These are phyloP conservation scores for Plasmodium falciparum DNA, from an alignment of 169 alveolate species.

Conservation along the genomic window DNA sequence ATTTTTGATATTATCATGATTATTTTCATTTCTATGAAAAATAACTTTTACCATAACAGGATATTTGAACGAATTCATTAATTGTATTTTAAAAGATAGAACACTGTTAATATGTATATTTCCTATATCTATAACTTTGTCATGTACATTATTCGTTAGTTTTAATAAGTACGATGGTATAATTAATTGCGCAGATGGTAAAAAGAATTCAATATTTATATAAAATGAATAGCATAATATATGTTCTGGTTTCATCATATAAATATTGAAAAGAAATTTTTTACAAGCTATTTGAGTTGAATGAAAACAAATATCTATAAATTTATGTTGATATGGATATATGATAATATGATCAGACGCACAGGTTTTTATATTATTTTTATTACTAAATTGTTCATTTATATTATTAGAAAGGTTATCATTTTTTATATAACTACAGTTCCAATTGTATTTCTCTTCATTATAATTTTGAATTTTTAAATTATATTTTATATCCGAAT, in stretches of 20 bases:
- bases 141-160: conserved; percentile 7
- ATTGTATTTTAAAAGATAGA: conserved; percentile 50
- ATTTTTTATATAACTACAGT: not conserved
- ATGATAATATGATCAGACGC: conserved; percentile 4
- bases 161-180: conserved; percentile 18
- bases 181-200: conserved; percentile 51
- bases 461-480: conserved; percentile 26
- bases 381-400: not conserved
- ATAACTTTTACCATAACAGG: conserved; percentile 44
- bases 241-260: conserved; percentile 15
- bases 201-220: conserved; percentile 66
- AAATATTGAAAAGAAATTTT: conserved; percentile 49
- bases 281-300: conserved; percentile 67
- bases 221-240: conserved; percentile 58
- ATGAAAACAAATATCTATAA: conserved; percentile 58
- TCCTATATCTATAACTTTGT: conserved; percentile 45
- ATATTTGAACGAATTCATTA: conserved; percentile 55
- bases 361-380: not conserved
- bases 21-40: conserved; percentile 13
- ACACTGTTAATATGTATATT: conserved; percentile 53
- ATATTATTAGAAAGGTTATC: not conserved
- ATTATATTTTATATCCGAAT: conserved; percentile 23
- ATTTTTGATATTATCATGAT: not conserved
- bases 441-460: conserved; percentile 57
- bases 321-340: conserved; percentile 69